A percentile compares a stretch with the other conserved stretches of the same genome.
phyloP scores from a whole-genome alignment of 352 stramenopile species.

The Phytophthora vignae region DNA sequence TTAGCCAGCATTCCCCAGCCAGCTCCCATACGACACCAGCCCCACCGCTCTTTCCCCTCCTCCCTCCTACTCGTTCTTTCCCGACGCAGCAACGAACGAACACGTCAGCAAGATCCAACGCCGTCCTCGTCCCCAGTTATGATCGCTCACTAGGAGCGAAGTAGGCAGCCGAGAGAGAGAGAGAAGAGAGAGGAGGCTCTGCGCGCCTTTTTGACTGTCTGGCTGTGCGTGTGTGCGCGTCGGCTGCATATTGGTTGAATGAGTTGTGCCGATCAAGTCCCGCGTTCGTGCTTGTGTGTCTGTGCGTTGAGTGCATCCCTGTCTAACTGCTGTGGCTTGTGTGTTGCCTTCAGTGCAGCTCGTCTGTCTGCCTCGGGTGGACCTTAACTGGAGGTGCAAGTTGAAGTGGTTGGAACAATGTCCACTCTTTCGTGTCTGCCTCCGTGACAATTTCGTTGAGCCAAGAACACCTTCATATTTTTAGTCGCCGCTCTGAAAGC shows the following conservation, averaged over 20 bases:
- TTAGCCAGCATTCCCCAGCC: too few relatives aligned
- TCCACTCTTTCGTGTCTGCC: not conserved
- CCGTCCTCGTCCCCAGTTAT: conserved; percentile 32
- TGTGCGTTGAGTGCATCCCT: not conserved
- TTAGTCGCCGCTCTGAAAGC: conserved; percentile 24
- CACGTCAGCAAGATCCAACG: conserved; percentile 9
- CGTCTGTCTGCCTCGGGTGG: not conserved
- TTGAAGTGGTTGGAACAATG: conserved; percentile 7
- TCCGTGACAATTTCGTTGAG: not conserved
- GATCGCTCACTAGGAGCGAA: conserved; percentile 41
- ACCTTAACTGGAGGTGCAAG: conserved; percentile 13
- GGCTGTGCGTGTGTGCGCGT: conserved; percentile 35
- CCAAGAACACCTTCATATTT: conserved; percentile 24
- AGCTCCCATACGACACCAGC: not conserved
- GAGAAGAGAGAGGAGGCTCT: conserved; percentile 30
- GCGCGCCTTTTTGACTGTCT: conserved; percentile 39
- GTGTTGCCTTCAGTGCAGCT: not conserved
- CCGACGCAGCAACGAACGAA: conserved; percentile 5
- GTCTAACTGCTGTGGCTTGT: not conserved
- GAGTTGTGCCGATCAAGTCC: conserved; percentile 31
- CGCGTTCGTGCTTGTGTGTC: conserved; percentile 7
- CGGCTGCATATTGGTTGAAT: conserved; percentile 39
- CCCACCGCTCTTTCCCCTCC: conserved; percentile 30
- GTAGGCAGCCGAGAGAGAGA: conserved; percentile 16
- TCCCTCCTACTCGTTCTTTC: conserved; percentile 16